These are phyloP conservation scores for Didymosphaeria variabile DNA, from an alignment of 2,329 filamentous ascomycete species.

Conservation along the genomic window DNA sequence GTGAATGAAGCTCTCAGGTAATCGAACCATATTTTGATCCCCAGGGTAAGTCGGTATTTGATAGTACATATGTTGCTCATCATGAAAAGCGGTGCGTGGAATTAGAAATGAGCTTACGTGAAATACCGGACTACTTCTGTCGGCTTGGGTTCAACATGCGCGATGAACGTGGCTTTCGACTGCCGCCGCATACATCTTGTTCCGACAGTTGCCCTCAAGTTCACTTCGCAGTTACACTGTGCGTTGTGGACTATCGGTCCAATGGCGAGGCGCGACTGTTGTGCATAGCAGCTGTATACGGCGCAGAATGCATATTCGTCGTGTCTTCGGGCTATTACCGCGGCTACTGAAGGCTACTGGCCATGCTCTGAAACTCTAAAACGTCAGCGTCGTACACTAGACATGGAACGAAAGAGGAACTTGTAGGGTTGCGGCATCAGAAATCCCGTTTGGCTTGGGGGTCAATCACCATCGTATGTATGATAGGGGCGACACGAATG, in stretches of 20 bases:
- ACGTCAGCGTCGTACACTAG: slow-evolving; percentile 30
- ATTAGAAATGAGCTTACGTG: not conserved
- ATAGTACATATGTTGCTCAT: slow-evolving; percentile 52
- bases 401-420: slow-evolving; percentile 16
- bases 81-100: slow-evolving; percentile 26
- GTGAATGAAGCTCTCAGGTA: slow-evolving; percentile 42
- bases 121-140: not conserved
- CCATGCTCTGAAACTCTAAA: slow-evolving; percentile 16
- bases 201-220: not conserved
- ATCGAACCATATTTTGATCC: slow-evolving; percentile 51
- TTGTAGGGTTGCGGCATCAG: slow-evolving; percentile 34
- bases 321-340: not conserved
- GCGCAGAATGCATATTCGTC: not conserved
- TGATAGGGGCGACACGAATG: slow-evolving; percentile 53
- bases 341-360: not conserved
- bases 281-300: not conserved
- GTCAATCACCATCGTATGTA: slow-evolving; percentile 52
- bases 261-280: not conserved
- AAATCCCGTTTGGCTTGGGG: slow-evolving; percentile 52
- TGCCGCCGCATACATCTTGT: not conserved
- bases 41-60: slow-evolving; percentile 51
- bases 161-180: slow-evolving; percentile 4
- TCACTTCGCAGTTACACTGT: not conserved
- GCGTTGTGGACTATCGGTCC: not conserved
- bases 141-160: not conserved